Evolutionary conservation across 345 rosid species (phyloP).

Genomic region (Salix caprea): DNA sequence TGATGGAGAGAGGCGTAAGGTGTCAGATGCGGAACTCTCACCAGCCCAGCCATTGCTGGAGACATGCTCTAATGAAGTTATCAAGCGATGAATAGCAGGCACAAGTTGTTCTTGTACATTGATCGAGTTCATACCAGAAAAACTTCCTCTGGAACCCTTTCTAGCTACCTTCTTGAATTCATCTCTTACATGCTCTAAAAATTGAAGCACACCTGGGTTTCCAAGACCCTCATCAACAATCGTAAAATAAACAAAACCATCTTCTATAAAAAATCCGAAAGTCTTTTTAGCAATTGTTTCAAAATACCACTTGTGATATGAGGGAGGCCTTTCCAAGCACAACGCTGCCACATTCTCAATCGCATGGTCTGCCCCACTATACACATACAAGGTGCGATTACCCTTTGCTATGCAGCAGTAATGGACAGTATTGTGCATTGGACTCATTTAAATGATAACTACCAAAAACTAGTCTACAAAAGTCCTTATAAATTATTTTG

Average conservation of each 20-base stretch:
- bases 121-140: constrained; percentile 52
- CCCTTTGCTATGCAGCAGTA: constrained; percentile 67
- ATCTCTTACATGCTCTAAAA: constrained; percentile 64
- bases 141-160: constrained; percentile 55
- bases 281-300: constrained; percentile 58
- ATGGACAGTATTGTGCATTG: constrained; percentile 56
- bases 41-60: constrained; percentile 39
- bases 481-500: not conserved
- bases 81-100: constrained; percentile 59
- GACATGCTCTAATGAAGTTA: constrained; percentile 60
- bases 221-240: constrained; percentile 59
- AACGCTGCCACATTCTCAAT: constrained; percentile 51
- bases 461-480: constrained; percentile 6
- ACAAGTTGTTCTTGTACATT: constrained; percentile 58
- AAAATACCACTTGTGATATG: constrained; percentile 75
- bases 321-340: constrained; percentile 60
- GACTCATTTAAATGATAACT: constrained; percentile 37
- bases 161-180: constrained; percentile 58
- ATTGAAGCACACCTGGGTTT: constrained; percentile 46
- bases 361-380: constrained; percentile 52
- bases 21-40: constrained; percentile 25
- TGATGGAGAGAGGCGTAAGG: constrained; percentile 37
- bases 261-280: constrained; percentile 63
- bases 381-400: constrained; percentile 44
- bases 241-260: constrained; percentile 60